Percentiles rank a stretch among this genome's conserved stretches.
These are phyloP conservation scores for Auriscalpium orientale DNA, from an alignment of 768 basidiomycete species.

Conservation along the genomic window DNA sequence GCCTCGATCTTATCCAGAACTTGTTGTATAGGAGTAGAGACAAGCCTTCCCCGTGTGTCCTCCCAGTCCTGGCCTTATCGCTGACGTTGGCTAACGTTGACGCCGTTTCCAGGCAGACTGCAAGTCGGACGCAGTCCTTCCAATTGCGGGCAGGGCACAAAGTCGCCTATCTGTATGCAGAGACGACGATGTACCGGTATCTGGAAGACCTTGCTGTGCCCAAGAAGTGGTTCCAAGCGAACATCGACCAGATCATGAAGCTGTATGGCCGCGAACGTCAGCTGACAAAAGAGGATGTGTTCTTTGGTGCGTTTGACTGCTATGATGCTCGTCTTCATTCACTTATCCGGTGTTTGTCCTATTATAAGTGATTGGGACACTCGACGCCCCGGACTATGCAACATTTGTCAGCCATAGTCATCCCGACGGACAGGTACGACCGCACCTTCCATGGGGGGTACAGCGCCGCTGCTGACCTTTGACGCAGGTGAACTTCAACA, in stretches of 20 bases:
- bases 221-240: conserved; percentile 66
- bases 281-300: conserved; percentile 29
- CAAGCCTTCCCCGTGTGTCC: conserved; percentile 7
- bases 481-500: conserved; percentile 60
- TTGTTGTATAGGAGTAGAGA: conserved; percentile 25
- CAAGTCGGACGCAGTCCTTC: conserved; percentile 48
- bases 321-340: background rate
- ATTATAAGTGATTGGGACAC: conserved; percentile 52
- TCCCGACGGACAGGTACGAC: conserved; percentile 45
- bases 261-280: conserved; percentile 36
- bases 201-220: conserved; percentile 56
- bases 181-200: conserved; percentile 62
- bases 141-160: conserved; percentile 60
- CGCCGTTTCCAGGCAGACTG: conserved; percentile 29
- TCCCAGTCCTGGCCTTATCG: background rate
- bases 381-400: conserved; percentile 66
- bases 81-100: background rate
- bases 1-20: conserved; percentile 46
- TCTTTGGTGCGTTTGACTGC: conserved; percentile 23
- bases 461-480: background rate
- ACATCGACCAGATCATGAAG: conserved; percentile 56
- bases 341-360: conserved; percentile 1
- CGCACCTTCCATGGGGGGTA: background rate
- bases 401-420: conserved; percentile 70
- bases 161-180: conserved; percentile 58